Evolutionary conservation across 805 yeast genomes (phyloP), one percentile per base, ranked within the genome.

Genomic region (Lipomyces lipofer): DNA sequence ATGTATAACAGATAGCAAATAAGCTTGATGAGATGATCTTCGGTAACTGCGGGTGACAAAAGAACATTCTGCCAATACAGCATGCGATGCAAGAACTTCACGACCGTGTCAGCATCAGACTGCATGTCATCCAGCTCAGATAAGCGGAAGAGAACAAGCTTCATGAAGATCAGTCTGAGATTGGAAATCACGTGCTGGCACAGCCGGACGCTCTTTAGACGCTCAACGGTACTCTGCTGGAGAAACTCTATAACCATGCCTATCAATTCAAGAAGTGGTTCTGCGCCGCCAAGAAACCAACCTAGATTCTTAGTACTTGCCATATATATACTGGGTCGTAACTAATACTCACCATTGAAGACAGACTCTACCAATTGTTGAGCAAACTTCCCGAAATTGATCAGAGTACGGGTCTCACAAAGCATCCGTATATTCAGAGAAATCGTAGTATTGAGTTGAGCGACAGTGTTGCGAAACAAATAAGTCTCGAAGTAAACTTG

Each of bases 401-500:
- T 49, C n/a, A 59, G 44, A 13, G 59, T 47, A 9, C 63, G 62
- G 15, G 58, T 36, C 24, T 59, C 62, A 22, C 51, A 43, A 4
- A 58, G 21, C 21, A 45, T 25, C 13, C 54, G 27, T 51, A 58
- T 49, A 24, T 58, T 52, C 22, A 58, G 28, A 9, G 60, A 49
- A 13, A 56, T 50, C 9, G 56, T 51, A 7, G 58, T 58, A 24
- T 56, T 54, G 3, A 63, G 44, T 27, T 62, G 62, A 4, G 53
- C 51, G 21, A 63, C 56, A 5, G 66, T 43, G 42, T 58, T 56
- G 15, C 65, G 45, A 13, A 60, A 43, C 22, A 63, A 33, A 47
- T 58, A 63, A 2, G 64, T 52, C 44, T 64, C 62, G 22, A 63
- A 59, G 32, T 59, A 63, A 2, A 60, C 46, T 36, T 62, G 64